Conservation (phyloP, 164 flowering plant genomes). For the Chimonanthus salicifolius region DNA sequence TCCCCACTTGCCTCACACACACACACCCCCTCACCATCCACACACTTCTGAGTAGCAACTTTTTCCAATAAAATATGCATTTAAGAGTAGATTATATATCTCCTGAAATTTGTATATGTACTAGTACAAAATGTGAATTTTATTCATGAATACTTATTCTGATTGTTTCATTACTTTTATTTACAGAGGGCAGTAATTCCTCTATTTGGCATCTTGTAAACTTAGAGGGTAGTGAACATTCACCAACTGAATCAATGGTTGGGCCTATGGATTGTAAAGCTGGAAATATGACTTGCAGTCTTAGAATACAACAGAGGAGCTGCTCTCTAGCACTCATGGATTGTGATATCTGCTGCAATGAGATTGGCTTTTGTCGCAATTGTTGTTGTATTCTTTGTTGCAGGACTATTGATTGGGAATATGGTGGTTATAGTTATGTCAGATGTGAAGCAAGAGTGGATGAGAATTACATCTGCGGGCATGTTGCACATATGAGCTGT, state of each 20-base stretch:
- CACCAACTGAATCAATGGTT: constrained; percentile 18
- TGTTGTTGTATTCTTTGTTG: constrained; percentile 79
- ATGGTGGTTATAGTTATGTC: constrained; percentile 39
- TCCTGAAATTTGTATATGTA: neutral
- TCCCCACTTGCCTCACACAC: too few relatives aligned
- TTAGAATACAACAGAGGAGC: constrained; percentile 20
- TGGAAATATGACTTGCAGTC: constrained; percentile 48
- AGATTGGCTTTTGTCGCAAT: constrained; percentile 24
- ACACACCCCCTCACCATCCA: too few relatives aligned
- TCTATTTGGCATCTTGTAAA: constrained; percentile 10
- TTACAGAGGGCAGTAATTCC: constrained; percentile 1
- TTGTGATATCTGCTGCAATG: constrained; percentile 56
- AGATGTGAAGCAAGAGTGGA: constrained; percentile 58
- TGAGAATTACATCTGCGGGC: constrained; percentile 55
- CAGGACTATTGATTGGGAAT: constrained; percentile 19
- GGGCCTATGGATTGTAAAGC: constrained; percentile 48
- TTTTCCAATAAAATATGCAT: too few relatives aligned
- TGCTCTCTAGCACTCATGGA: constrained; percentile 29
- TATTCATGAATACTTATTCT: neutral
- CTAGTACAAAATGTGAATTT: too few relatives aligned
- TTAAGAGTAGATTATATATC: neutral
- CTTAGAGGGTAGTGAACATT: constrained; percentile 19
- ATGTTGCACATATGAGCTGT: constrained; percentile 71
- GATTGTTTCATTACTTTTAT: neutral
- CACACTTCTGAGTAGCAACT: too few relatives aligned